Conservation (phyloP, 352 stramenopile species). For the Phytophthora niederhauseri region DNA sequence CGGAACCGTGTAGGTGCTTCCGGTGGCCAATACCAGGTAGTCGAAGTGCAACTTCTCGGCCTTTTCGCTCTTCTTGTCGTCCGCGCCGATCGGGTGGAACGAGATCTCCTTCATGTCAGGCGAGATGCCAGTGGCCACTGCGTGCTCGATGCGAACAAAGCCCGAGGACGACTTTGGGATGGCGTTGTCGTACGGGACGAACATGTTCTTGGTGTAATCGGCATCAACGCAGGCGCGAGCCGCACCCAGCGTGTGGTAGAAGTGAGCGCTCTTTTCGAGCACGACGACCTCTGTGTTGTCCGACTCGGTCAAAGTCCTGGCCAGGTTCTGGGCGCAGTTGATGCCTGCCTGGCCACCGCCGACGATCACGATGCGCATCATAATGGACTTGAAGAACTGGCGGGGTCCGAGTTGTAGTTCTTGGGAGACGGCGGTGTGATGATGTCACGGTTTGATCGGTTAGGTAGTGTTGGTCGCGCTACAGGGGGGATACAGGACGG, state of each 20-base stretch:
- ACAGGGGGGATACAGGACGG: no score
- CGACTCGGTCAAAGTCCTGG: conserved; percentile 35
- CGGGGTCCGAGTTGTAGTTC: conserved; percentile 11
- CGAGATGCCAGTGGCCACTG: conserved; percentile 38
- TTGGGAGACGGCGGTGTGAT: no score
- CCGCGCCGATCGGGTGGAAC: conserved; percentile 33
- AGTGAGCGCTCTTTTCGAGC: conserved; percentile 57
- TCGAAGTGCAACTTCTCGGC: conserved; percentile 46
- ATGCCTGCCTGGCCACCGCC: conserved; percentile 55
- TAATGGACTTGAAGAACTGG: conserved; percentile 23
- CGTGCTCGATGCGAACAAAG: conserved; percentile 48
- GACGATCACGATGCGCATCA: conserved; percentile 57
- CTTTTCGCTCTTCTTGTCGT: conserved; percentile 34
- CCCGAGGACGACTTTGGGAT: conserved; percentile 37
- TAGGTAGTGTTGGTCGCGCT: no score
- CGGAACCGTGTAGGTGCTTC: conserved; percentile 56
- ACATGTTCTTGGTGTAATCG: conserved; percentile 51
- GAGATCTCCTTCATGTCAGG: conserved; percentile 36
- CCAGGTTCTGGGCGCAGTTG: conserved; percentile 44
- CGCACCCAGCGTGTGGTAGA: conserved; percentile 49
- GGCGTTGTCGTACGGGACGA: conserved; percentile 60
- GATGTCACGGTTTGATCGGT: no score
- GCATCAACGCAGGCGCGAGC: conserved; percentile 56
- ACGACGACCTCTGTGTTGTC: conserved; percentile 58
- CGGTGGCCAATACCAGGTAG: conserved; percentile 64